phyloP scores from a whole-genome alignment of 306 rosid genomes.

The Benincasa hispida region DNA sequence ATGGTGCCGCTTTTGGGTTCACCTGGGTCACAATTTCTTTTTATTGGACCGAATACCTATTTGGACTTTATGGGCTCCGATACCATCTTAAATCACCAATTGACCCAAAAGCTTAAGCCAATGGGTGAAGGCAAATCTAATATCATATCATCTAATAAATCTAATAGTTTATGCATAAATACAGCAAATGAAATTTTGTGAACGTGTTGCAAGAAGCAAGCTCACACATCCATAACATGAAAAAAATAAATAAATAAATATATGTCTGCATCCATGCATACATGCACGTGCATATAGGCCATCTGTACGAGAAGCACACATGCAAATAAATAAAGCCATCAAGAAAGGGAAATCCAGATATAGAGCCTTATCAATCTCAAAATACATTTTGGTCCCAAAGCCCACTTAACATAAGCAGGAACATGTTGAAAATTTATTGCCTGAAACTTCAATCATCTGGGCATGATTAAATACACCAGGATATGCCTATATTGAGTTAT shows the following conservation, averaged over 20 bases:
- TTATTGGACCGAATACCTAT: too few species aligned
- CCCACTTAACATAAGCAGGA: background rate
- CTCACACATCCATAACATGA: background rate
- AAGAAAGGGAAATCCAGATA: background rate
- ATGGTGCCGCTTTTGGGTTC: too few species aligned
- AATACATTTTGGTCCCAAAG: background rate
- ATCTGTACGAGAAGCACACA: background rate
- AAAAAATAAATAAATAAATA: background rate
- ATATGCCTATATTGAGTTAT: background rate
- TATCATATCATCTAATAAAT: too few species aligned
- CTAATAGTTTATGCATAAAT: background rate
- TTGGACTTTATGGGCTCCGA: too few species aligned
- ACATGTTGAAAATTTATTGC: background rate
- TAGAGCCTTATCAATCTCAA: background rate
- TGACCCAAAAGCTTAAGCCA: too few species aligned
- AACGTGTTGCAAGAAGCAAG: background rate
- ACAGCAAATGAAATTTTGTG: background rate
- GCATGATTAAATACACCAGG: background rate
- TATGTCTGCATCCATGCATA: background rate
- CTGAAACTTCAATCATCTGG: background rate
- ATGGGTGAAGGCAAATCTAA: too few species aligned
- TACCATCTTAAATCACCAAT: too few species aligned
- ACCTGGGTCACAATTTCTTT: too few species aligned
- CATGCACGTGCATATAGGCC: background rate
- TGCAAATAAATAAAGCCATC: background rate